These are phyloP conservation scores for Neofusicoccum kwambonambiense DNA, from an alignment of 2,329 filamentous ascomycete species.

Conservation along the genomic window DNA sequence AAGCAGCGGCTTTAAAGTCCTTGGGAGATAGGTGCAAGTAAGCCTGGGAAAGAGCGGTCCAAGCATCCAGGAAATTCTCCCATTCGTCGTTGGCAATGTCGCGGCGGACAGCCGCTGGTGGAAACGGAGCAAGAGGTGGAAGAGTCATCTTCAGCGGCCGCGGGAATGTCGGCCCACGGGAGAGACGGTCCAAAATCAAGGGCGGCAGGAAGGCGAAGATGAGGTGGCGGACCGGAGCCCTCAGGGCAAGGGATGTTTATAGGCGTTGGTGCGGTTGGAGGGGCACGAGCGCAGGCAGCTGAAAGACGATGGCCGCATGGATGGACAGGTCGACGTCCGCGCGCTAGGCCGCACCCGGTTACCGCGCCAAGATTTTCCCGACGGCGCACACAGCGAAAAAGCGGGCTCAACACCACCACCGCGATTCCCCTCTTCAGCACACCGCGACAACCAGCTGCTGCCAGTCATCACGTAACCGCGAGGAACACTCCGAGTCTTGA, in stretches of 20 bases:
- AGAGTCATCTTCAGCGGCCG: conserved; percentile 45
- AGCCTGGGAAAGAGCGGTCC: conserved; percentile 66
- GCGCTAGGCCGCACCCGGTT: conserved; percentile 28
- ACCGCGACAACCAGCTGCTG: conserved; percentile 24
- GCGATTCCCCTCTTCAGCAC: conserved; percentile 19
- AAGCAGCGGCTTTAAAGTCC: conserved; percentile 53
- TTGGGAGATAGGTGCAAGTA: conserved; percentile 60
- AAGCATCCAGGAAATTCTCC: conserved; percentile 73
- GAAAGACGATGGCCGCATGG: conserved; percentile 14
- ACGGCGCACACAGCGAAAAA: conserved; percentile 22
- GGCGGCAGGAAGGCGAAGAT: neutral
- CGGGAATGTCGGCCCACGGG: neutral
- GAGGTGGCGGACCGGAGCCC: neutral
- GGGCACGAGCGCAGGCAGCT: neutral
- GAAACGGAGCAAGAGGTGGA: conserved; percentile 76
- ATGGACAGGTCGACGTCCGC: neutral
- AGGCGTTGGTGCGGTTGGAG: neutral
- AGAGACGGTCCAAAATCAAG: neutral
- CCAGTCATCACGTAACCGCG: conserved; percentile 57
- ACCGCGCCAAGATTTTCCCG: conserved; percentile 42
- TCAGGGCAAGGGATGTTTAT: neutral
- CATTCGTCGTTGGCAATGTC: conserved; percentile 70
- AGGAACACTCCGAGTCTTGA: conserved; percentile 48
- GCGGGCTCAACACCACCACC: conserved; percentile 20
- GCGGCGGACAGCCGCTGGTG: conserved; percentile 64